These are phyloP conservation scores for Wallacemonas sp. DNA, from an alignment of 208 protist genomes.

Conservation along the genomic window DNA sequence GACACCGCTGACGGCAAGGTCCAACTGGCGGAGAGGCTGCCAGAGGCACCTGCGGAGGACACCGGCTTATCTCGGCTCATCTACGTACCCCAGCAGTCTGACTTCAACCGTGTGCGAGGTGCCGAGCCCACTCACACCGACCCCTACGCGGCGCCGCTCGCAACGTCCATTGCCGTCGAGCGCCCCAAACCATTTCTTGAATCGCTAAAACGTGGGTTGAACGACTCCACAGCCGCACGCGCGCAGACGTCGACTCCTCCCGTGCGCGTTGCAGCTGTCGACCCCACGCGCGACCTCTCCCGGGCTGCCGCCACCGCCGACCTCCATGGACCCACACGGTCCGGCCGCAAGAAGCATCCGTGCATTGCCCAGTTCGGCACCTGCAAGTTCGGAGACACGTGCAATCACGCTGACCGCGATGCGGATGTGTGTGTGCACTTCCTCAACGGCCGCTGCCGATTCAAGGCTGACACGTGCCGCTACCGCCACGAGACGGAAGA, in stretches of 20 bases:
- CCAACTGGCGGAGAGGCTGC: not conserved
- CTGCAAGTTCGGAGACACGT: constrained; percentile 67
- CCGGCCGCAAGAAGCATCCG: constrained; percentile 42
- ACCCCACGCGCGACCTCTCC: not conserved
- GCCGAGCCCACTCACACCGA: constrained; percentile 24
- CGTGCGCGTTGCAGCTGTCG: not conserved
- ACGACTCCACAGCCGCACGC: too few species aligned
- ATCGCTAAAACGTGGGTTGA: constrained; percentile 14
- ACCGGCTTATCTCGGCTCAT: not conserved
- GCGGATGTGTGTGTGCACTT: constrained; percentile 75
- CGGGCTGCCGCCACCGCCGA: not conserved
- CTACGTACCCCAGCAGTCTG: constrained; percentile 16
- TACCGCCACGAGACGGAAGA: constrained; percentile 66
- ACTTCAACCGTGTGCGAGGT: constrained; percentile 40
- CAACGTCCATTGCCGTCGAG: not conserved
- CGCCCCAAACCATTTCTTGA: constrained; percentile 30
- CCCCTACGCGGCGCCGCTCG: not conserved
- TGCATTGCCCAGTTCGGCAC: constrained; percentile 70
- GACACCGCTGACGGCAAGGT: constrained; percentile 7
- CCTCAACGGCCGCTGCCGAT: constrained; percentile 50
- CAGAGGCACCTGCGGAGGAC: not conserved
- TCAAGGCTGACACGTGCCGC: constrained; percentile 31
- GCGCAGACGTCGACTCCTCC: not conserved
- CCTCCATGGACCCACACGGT: not conserved
- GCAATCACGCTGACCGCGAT: constrained; percentile 52